Conservation (phyloP, 495 filamentous ascomycete genomes). For the Lasiosphaeris hirsuta region DNA sequence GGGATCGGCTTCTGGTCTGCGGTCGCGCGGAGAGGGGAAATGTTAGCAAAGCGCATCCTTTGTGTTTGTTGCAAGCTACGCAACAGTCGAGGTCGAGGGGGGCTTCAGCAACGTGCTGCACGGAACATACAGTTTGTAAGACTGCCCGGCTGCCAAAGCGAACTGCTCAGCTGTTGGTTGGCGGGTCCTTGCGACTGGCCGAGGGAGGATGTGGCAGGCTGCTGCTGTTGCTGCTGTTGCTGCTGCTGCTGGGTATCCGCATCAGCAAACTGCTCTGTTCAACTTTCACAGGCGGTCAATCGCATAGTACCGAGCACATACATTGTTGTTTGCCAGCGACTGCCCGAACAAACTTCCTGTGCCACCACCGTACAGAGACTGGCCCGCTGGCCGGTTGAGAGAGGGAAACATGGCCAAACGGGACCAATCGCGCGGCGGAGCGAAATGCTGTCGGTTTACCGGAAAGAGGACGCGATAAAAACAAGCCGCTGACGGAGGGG, state of each 20-base stretch:
- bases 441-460: too few species aligned
- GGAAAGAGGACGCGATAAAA: too few species aligned
- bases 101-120: neutral
- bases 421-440: neutral
- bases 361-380: constrained; percentile 24
- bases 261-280: constrained; percentile 1
- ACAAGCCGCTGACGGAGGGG: too few species aligned
- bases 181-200: constrained; percentile 35
- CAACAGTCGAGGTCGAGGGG: neutral
- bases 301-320: constrained; percentile 13
- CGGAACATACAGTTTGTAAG: constrained; percentile 39
- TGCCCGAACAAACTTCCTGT: constrained; percentile 27
- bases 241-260: constrained; percentile 27
- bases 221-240: constrained; percentile 33
- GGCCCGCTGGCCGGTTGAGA: constrained; percentile 20
- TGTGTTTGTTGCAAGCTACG: neutral
- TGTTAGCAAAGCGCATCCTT: constrained; percentile 16
- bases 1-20: constrained; percentile 74
- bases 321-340: constrained; percentile 17
- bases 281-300: neutral
- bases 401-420: constrained; percentile 16
- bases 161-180: constrained; percentile 34
- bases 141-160: constrained; percentile 48
- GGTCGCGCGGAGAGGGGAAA: neutral
- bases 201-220: constrained; percentile 22